Conservation (phyloP, 352 stramenopile species). For the Detonula confervacea region DNA sequence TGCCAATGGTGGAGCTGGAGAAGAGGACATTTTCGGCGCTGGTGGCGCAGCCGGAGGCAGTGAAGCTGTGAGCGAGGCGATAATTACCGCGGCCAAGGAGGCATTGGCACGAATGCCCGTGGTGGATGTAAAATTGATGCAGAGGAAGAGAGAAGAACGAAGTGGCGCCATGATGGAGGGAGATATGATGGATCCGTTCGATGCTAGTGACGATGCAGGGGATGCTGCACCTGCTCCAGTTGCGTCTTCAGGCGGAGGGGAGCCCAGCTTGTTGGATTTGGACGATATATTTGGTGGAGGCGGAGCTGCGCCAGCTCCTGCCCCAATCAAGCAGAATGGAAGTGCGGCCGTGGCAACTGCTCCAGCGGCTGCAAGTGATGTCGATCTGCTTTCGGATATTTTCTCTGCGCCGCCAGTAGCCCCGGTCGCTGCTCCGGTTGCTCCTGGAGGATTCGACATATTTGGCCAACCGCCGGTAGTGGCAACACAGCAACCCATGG, state of each 20-base stretch:
- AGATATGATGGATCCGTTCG: constrained; percentile 51
- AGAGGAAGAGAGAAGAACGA: constrained; percentile 65
- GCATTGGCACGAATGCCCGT: constrained; percentile 93
- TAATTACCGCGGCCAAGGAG: too few species aligned
- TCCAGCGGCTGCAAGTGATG: constrained; percentile 59
- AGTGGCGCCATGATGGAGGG: constrained; percentile 40
- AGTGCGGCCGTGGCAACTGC: constrained; percentile 50
- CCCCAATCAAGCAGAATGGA: too few species aligned
- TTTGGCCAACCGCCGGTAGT: constrained; percentile 47
- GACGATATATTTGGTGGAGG: constrained; percentile 94
- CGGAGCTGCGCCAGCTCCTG: too few species aligned
- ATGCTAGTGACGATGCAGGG: constrained; percentile 28
- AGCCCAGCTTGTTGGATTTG: constrained; percentile 89
- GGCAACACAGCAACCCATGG: too few species aligned
- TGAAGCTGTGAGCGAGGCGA: too few species aligned
- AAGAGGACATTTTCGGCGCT: constrained; percentile 79
- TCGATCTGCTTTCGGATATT: constrained; percentile 95
- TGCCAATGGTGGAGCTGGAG: constrained; percentile 12
- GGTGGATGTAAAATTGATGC: constrained; percentile 88
- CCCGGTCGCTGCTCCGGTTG: constrained; percentile 34
- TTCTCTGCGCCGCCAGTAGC: constrained; percentile 56
- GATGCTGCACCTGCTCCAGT: constrained; percentile 29
- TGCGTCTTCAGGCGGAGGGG: constrained; percentile 70
- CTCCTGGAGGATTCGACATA: constrained; percentile 58
- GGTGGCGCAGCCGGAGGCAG: too few species aligned